These are phyloP conservation scores for Umbelopsis sp. DNA, from an alignment of 192 early-diverging fungal genomes.

Conservation along the genomic window DNA sequence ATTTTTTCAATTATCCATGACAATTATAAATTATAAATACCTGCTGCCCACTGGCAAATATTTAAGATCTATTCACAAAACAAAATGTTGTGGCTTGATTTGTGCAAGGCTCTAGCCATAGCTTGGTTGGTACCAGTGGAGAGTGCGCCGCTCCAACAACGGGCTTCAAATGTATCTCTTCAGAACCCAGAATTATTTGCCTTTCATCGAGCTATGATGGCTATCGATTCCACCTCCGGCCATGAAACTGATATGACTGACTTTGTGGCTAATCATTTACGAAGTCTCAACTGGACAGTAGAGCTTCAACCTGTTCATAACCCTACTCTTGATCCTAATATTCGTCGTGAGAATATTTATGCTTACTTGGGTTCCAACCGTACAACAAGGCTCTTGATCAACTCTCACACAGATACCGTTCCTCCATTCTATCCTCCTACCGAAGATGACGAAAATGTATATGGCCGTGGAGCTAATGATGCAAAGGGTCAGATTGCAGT, in stretches of 20 bases:
- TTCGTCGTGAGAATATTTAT: slow-evolving; percentile 46
- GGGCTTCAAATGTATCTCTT: background rate
- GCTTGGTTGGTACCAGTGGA: background rate
- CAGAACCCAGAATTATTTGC: background rate
- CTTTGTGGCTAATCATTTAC: slow-evolving; percentile 34
- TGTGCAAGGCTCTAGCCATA: background rate
- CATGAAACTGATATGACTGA: slow-evolving; percentile 25
- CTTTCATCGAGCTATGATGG: background rate
- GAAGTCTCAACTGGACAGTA: slow-evolving; percentile 42
- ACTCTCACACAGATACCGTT: slow-evolving; percentile 53
- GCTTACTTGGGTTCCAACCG: slow-evolving; percentile 41
- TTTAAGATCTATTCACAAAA: too few species aligned
- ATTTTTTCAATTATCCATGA: too few species aligned
- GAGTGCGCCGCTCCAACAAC: background rate
- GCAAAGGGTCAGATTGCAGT: slow-evolving; percentile 52
- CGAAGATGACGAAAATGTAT: slow-evolving; percentile 45
- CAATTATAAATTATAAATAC: too few species aligned
- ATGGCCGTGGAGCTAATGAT: slow-evolving; percentile 47
- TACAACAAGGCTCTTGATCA: slow-evolving; percentile 36
- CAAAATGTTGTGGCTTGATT: background rate
- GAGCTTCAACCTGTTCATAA: slow-evolving; percentile 37
- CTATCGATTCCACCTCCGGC: slow-evolving; percentile 2
- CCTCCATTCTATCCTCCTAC: slow-evolving; percentile 48
- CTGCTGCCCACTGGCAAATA: too few species aligned
- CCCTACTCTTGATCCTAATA: slow-evolving; percentile 9